Base-by-base conservation (phyloP, 495 filamentous ascomycete species). In the Penicillium manginii region DNA sequence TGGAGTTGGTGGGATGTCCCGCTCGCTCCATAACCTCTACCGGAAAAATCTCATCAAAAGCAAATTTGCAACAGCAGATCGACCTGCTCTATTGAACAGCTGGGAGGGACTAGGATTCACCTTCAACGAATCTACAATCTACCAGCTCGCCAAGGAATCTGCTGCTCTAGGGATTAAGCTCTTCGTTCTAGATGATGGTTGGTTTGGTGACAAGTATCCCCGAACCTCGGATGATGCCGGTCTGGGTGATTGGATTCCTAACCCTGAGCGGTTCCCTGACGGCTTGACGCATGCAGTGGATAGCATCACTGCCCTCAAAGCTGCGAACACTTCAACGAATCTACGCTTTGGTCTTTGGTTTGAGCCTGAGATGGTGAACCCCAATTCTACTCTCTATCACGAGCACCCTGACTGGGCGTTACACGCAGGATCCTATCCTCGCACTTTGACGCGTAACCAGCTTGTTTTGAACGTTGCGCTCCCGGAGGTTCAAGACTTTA, bases 331-430 rank as follows among this genome's bases (percentile, higher is more conserved):
- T 0, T 77, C 78, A 0, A 65, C 62, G 0, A 64, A 75, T 5
- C 62, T 85, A 49, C 69, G 73, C 37, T 84, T 85, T 49, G 83
- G 83, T 12, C 71, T 85, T 18, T 85, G 82, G 82, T 66, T 85
- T 4, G 83, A 85, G 61, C 83, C 81, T 0, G 82, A 85, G 52
- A 85, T 85, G 82, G 80, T 85, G 52, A 84, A 81, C 42, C 80
- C 81, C 0, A 74, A 81, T 37, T 84, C 82, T 3, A 74, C 66
- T 39, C 74, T 85, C 4, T 85, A 84, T 62, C 57, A 71, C 9
- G 61, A 75, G 37, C 83, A 85, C 58, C 83, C 83, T 0, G 79
- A 84, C 50, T 85, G 83, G 83, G 78, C 67, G 2, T 63, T 85
- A 35, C 80, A 84, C 50, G 78, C 78, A 6, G 81, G 80, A 6